These are phyloP conservation scores for Serendipita vermifera DNA, from an alignment of 768 basidiomycete species.

Conservation along the genomic window DNA sequence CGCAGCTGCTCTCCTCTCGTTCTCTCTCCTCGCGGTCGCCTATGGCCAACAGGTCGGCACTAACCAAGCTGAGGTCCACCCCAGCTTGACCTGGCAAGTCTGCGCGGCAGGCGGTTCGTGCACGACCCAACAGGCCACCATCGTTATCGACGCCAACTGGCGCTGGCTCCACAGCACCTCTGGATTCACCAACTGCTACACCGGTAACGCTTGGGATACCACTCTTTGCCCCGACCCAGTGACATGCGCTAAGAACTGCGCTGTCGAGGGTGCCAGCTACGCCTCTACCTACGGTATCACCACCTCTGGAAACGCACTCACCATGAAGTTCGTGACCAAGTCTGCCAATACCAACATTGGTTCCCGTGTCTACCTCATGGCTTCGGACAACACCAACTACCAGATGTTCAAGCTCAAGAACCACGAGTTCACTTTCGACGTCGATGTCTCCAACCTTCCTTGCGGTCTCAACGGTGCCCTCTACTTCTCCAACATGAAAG, in stretches of 20 bases:
- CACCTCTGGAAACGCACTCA: slow-evolving; percentile 33
- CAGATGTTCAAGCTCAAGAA: slow-evolving; percentile 39
- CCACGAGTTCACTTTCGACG: slow-evolving; percentile 48
- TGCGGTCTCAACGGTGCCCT: slow-evolving; percentile 51
- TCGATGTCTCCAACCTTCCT: slow-evolving; percentile 43
- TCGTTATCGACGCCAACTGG: slow-evolving; percentile 45
- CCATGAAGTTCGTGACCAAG: slow-evolving; percentile 36
- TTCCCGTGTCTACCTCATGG: slow-evolving; percentile 39
- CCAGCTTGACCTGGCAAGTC: slow-evolving; percentile 33
- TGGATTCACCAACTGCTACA: slow-evolving; percentile 35
- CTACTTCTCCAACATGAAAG: slow-evolving; percentile 49
- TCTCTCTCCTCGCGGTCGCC: slow-evolving; percentile 30
- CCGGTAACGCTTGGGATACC: slow-evolving; percentile 42
- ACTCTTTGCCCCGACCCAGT: slow-evolving; percentile 37
- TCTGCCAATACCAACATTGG: slow-evolving; percentile 25
- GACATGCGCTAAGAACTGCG: slow-evolving; percentile 34
- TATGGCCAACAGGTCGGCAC: slow-evolving; percentile 42
- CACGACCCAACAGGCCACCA: slow-evolving; percentile 13
- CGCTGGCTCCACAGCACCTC: slow-evolving; percentile 34
- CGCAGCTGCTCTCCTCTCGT: slow-evolving; percentile 29
- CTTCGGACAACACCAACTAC: slow-evolving; percentile 31
- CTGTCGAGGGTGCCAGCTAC: slow-evolving; percentile 33
- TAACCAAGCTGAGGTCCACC: slow-evolving; percentile 35
- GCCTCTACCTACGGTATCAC: slow-evolving; percentile 40
- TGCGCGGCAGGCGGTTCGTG: slow-evolving; percentile 31